Evolutionary conservation across 2,329 filamentous ascomycete species (phyloP), one percentile per base, ranked within the genome.

Genomic region (Chaetomium strumarium): DNA sequence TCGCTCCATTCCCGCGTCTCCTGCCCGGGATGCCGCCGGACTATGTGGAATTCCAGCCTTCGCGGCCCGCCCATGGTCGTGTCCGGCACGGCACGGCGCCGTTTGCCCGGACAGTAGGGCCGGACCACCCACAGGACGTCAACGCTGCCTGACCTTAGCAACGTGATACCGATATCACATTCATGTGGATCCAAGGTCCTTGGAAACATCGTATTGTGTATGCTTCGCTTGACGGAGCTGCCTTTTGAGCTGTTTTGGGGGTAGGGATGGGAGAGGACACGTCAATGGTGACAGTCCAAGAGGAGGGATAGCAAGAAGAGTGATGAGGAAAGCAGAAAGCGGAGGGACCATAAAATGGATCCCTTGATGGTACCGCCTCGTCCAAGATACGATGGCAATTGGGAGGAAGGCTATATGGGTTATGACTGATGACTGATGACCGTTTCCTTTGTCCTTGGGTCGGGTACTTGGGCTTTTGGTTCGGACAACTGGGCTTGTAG

Each of bases 361-460:
- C 29, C 13, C 37, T 34, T 14, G 33, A 47, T 34, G 50, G 50
- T 36, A 45, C 16, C n/a, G 49, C 38, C 42, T 39, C 46, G 47
- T 47, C 41, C 17, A 43, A 5, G 30, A 24, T 14, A 33, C 36
- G 13, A 43, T 33, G 46, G 39, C 44, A 56, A 42, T 41, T 53
- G 54, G 54, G 54, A 53, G 54, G 46, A 51, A 48, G 43, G 46
- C 37, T 52, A 4, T 49, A 31, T 38, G 43, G 33, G 24, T 53
- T 44, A 55, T 34, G 52, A 48, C 39, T 57, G 29, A 53, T 51
- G 56, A 56, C 36, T 51, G 50, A 58, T 50, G 55, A 54, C 29
- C 31, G 17, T 29, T 41, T 38, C 24, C n/a, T 24, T 24, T 53
- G 17, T 39, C 13, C 43, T 39, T 40, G 17, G 33, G 20, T 13